These are phyloP conservation scores for Tetratostichococcus sp. DNA, from an alignment of 139 green algal species.

Conservation along the genomic window DNA sequence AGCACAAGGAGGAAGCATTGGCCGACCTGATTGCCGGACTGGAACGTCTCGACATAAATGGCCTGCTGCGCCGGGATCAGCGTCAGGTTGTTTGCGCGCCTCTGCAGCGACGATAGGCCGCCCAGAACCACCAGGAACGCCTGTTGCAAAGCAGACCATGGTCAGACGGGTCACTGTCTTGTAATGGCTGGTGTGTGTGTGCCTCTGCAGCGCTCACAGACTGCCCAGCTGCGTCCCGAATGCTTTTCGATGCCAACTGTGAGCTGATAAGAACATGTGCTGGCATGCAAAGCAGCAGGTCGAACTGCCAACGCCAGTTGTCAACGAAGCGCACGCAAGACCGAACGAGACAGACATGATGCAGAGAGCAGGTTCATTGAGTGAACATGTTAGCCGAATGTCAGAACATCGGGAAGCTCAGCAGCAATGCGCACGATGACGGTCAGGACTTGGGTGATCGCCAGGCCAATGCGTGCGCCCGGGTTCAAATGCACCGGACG, in stretches of 20 bases:
- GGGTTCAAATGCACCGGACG: neutral
- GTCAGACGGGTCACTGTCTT: too few species aligned
- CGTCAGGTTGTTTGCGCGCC: neutral
- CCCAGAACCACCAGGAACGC: neutral
- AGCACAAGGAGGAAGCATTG: too few species aligned
- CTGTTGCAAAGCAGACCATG: neutral
- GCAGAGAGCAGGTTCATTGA: too few species aligned
- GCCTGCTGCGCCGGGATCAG: neutral
- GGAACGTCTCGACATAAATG: neutral
- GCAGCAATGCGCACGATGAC: neutral
- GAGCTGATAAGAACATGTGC: neutral
- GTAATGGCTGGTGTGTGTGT: too few species aligned
- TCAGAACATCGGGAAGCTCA: too few species aligned
- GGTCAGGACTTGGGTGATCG: neutral
- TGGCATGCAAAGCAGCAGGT: neutral
- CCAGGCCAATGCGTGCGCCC: neutral
- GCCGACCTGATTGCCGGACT: neutral
- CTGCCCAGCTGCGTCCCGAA: too few species aligned
- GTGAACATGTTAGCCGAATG: too few species aligned
- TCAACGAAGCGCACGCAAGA: neutral
- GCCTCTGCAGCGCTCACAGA: too few species aligned
- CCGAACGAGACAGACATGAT: too few species aligned
- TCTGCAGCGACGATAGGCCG: neutral
- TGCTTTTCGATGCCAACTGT: too few species aligned
- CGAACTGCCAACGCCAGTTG: neutral